These are phyloP conservation scores for Lepraria neglecta DNA, from an alignment of 495 filamentous ascomycete genomes.

Conservation along the genomic window DNA sequence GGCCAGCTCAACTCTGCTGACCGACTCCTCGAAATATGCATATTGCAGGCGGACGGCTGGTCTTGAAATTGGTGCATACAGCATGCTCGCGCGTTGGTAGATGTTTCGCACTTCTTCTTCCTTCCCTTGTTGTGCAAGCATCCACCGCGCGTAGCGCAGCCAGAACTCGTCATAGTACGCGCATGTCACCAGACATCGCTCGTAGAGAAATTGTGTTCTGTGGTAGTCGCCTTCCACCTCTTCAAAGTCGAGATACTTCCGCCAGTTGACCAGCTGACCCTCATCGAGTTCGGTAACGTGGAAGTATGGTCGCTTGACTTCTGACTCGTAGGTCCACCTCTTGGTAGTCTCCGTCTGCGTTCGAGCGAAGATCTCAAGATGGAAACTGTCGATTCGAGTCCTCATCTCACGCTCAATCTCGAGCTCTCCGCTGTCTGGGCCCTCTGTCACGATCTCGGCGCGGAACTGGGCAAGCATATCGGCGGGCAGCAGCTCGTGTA, in stretches of 20 bases:
- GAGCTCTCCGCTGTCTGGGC: conserved; percentile 49
- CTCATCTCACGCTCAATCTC: conserved; percentile 83
- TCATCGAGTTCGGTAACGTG: conserved; percentile 90
- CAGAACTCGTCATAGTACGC: conserved; percentile 97
- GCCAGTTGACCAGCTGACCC: conserved; percentile 82
- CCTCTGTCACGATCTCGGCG: conserved; percentile 60
- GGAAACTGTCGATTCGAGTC: conserved; percentile 67
- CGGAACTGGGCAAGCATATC: conserved; percentile 65
- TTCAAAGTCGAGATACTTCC: conserved; percentile 95
- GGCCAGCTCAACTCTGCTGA: conserved; percentile 66
- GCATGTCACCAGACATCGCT: conserved; percentile 85
- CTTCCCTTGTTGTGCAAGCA: conserved; percentile 73
- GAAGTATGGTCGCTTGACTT: conserved; percentile 95
- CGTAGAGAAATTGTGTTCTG: conserved; percentile 78
- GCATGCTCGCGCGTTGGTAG: conserved; percentile 76
- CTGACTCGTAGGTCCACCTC: conserved; percentile 90
- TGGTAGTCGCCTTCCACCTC: conserved; percentile 73
- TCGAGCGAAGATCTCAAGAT: conserved; percentile 71
- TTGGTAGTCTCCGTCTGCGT: conserved; percentile 88
- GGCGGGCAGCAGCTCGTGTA: conserved; percentile 63
- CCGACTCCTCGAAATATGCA: conserved; percentile 89
- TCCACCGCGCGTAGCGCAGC: conserved; percentile 96
- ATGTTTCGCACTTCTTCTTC: conserved; percentile 90
- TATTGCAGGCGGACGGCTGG: conserved; percentile 81
- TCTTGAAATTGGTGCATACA: conserved; percentile 78